phyloP scores from a whole-genome alignment of 2,329 filamentous ascomycete genomes.

The Seiridium cupressi region DNA sequence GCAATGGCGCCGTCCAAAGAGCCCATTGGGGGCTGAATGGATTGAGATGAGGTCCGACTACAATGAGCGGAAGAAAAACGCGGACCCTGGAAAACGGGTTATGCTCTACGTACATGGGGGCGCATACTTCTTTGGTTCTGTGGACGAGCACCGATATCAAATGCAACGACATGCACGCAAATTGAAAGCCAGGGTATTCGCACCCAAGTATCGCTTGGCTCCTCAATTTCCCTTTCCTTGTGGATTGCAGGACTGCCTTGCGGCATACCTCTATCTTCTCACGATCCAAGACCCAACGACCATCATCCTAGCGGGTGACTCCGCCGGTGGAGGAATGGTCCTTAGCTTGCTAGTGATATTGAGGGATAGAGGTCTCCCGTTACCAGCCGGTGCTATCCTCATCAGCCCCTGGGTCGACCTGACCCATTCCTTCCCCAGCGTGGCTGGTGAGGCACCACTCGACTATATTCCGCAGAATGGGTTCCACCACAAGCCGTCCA shows the following conservation, averaged over 20 bases:
- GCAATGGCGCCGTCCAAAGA: slow-evolving; percentile 75
- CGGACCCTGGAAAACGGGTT: slow-evolving; percentile 65
- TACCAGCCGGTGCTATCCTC: slow-evolving; percentile 86
- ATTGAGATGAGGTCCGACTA: slow-evolving; percentile 91
- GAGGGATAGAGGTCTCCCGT: slow-evolving; percentile 76
- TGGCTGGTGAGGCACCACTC: slow-evolving; percentile 67
- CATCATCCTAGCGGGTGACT: slow-evolving; percentile 88
- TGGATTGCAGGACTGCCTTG: slow-evolving; percentile 84
- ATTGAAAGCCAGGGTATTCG: slow-evolving; percentile 84
- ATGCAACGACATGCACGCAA: slow-evolving; percentile 95
- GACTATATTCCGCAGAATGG: slow-evolving; percentile 89
- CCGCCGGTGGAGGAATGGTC: slow-evolving; percentile 89
- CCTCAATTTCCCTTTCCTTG: slow-evolving; percentile 97
- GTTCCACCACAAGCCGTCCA: slow-evolving; percentile 86
- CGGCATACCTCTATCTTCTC: slow-evolving; percentile 82
- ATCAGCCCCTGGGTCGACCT: slow-evolving; percentile 96
- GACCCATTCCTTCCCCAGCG: slow-evolving; percentile 91
- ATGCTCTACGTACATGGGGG: slow-evolving; percentile 96
- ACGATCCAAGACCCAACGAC: slow-evolving; percentile 73
- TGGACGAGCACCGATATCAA: slow-evolving; percentile 97
- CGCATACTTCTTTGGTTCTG: slow-evolving; percentile 92
- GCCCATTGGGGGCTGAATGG: slow-evolving; percentile 80
- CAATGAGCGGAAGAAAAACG: slow-evolving; percentile 63
- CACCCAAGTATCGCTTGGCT: slow-evolving; percentile 81
- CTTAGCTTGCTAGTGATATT: slow-evolving; percentile 75